These are phyloP conservation scores for Plasmodium cynomolgi DNA, from an alignment of 169 alveolate genomes.

Conservation along the genomic window DNA sequence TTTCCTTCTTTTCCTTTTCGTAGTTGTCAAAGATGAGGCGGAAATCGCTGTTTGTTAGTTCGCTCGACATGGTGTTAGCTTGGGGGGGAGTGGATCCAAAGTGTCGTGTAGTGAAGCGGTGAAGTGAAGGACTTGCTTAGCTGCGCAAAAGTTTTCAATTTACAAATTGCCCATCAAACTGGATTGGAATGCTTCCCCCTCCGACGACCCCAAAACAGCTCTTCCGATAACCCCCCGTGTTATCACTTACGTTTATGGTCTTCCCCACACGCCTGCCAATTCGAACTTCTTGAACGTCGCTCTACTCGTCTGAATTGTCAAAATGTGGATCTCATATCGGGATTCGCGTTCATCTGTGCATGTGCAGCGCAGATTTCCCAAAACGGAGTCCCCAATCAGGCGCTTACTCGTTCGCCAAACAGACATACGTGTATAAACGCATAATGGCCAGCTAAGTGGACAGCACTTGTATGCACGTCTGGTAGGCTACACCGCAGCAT, in stretches of 20 bases:
- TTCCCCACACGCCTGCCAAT: neutral
- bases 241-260: neutral
- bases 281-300: neutral
- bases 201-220: neutral
- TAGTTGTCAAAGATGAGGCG: conserved; percentile 61
- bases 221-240: neutral
- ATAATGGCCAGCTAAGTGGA: neutral
- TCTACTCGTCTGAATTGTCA: neutral
- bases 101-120: neutral
- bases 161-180: neutral
- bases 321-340: neutral
- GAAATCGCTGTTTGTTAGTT: conserved; percentile 61
- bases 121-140: neutral
- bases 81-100: neutral
- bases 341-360: neutral
- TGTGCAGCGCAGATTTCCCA: neutral
- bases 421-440: neutral
- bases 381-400: neutral
- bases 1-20: conserved; percentile 67
- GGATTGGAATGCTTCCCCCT: neutral
- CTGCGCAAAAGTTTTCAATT: neutral
- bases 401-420: neutral
- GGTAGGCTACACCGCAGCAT: neutral
- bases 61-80: conserved; percentile 23
- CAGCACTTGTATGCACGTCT: neutral